Evolutionary conservation across 2,329 filamentous ascomycete genomes (phyloP).

Genomic region (Aspergillus arachidicola): DNA sequence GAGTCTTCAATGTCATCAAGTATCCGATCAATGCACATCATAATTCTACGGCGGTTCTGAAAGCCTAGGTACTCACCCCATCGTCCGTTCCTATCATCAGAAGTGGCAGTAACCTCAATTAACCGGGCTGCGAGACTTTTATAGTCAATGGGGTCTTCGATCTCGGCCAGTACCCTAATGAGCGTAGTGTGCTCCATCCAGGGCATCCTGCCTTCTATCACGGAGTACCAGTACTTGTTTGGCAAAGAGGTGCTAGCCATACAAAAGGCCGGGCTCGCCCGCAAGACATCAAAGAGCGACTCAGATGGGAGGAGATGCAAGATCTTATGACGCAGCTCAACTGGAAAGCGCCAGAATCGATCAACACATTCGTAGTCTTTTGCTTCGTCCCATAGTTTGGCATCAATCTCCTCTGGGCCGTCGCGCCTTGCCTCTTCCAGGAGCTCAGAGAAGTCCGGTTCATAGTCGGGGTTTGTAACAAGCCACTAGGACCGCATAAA

Average conservation of each 20-base stretch:
- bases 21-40: background rate
- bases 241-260: background rate
- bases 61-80: background rate
- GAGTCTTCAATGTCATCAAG: background rate
- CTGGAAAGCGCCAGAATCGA: background rate
- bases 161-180: background rate
- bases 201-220: background rate
- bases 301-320: slow-evolving; percentile 4
- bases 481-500: slow-evolving; percentile 2
- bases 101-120: background rate
- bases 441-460: background rate
- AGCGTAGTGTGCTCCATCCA: background rate
- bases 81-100: background rate
- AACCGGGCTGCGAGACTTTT: background rate
- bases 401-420: background rate
- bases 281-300: background rate
- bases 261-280: slow-evolving; percentile 4
- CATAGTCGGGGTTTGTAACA: background rate
- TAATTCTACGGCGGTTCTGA: background rate
- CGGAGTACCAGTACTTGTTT: slow-evolving; percentile 6
- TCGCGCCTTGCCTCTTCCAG: background rate
- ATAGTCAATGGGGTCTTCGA: background rate
- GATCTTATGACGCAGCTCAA: slow-evolving; percentile 6
- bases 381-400: background rate
- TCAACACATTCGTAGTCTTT: background rate